A percentile compares a stretch with the other conserved stretches of the same genome.
phyloP scores from a whole-genome alignment of 23 red algal species.

The Gracilaria gracilis region DNA sequence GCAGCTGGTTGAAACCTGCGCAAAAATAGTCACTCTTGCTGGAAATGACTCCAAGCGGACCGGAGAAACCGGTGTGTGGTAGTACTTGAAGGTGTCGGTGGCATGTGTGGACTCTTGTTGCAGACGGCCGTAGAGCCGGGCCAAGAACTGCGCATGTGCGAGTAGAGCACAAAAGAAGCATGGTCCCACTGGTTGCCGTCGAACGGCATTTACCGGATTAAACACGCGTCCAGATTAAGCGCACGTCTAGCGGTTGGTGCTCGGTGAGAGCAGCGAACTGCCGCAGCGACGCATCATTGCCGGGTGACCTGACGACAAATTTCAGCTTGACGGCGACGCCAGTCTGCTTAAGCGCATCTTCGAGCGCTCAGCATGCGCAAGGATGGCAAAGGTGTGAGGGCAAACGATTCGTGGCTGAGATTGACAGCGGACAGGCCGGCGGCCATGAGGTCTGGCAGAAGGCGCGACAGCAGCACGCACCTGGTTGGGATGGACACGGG shows the following conservation, averaged over 20 bases:
- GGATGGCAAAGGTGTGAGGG: slow-evolving; percentile 64
- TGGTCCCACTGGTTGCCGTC: slow-evolving; percentile 84
- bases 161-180: slow-evolving; percentile 76
- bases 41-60: slow-evolving; percentile 88
- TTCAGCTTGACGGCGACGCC: slow-evolving; percentile 80
- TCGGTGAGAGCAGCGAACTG: slow-evolving; percentile 71
- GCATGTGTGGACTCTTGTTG: slow-evolving; percentile 13
- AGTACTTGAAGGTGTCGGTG: slow-evolving; percentile 88
- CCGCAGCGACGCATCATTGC: slow-evolving; percentile 77
- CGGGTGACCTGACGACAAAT: slow-evolving; percentile 84
- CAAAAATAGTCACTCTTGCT: slow-evolving; percentile 96
- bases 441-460: slow-evolving; percentile 51
- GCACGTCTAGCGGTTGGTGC: slow-evolving; percentile 60
- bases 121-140: slow-evolving; percentile 28
- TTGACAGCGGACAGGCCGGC: slow-evolving; percentile 81
- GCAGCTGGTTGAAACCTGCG: slow-evolving; percentile 89
- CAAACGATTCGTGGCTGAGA: slow-evolving; percentile 82
- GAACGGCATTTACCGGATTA: slow-evolving; percentile 99
- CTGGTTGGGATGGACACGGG: slow-evolving; percentile 84
- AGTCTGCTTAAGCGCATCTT: slow-evolving; percentile 54
- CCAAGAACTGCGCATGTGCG: slow-evolving; percentile 66
- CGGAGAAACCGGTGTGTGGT: slow-evolving; percentile 65
- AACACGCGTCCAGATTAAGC: too few relatives aligned
- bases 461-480: slow-evolving; percentile 54
- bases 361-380: slow-evolving; percentile 62